Evolutionary conservation across 805 yeast genomes (phyloP).

Genomic region (Barnettozyma siamensis): DNA sequence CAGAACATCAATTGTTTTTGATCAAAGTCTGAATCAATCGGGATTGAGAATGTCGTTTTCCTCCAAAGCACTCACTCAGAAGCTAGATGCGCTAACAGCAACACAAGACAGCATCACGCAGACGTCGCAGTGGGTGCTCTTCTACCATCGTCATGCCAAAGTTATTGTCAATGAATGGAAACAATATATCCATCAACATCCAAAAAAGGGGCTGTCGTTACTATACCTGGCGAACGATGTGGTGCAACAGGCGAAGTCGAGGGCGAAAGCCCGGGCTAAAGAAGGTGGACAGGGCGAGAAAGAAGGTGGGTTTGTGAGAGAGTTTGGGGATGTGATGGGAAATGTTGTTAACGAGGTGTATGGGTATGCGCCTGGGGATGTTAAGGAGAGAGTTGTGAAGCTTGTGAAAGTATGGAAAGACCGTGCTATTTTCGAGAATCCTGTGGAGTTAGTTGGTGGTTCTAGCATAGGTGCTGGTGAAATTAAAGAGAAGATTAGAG

Average conservation of each 20-base stretch:
- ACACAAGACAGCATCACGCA: conserved; percentile 69
- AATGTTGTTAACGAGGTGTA: conserved; percentile 29
- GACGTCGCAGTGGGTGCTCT: conserved; percentile 69
- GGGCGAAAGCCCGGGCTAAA: neutral
- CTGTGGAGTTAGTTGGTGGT: conserved; percentile 11
- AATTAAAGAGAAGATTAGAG: neutral
- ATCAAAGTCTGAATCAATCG: neutral
- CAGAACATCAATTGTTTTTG: too few species aligned
- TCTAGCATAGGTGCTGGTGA: neutral
- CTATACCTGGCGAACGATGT: conserved; percentile 77
- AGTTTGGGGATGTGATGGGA: conserved; percentile 49
- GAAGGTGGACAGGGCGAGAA: conserved; percentile 25
- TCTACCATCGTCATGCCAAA: conserved; percentile 55
- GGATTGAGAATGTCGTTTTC: conserved; percentile 39
- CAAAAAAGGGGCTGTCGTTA: conserved; percentile 45
- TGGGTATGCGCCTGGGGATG: conserved; percentile 10
- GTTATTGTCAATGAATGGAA: conserved; percentile 52
- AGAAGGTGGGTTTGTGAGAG: conserved; percentile 50
- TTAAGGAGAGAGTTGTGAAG: conserved; percentile 37
- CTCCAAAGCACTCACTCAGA: conserved; percentile 41
- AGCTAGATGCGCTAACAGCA: conserved; percentile 44
- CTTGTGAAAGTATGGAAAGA: conserved; percentile 55
- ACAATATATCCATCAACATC: conserved; percentile 29
- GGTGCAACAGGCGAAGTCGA: conserved; percentile 69
- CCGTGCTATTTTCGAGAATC: conserved; percentile 36